A percentile compares a stretch with the other conserved stretches of the same genome.
These are phyloP conservation scores for Backusella australiensis DNA, from an alignment of 192 early-diverging fungal species.

Conservation along the genomic window DNA sequence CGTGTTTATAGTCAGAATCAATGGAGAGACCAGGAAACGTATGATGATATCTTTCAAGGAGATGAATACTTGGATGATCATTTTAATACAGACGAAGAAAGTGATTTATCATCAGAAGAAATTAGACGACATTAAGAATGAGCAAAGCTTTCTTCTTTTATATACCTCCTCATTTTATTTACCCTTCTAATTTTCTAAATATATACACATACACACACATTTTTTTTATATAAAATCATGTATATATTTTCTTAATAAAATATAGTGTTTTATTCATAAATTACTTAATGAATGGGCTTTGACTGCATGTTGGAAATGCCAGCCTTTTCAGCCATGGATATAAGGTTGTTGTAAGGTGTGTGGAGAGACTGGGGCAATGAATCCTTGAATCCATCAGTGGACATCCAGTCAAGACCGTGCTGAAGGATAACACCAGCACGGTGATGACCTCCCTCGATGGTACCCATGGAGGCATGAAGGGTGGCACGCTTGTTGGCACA, in stretches of 20 bases:
- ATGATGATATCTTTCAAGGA: constrained; percentile 21
- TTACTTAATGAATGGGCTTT: constrained; percentile 18
- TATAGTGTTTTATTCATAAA: not conserved
- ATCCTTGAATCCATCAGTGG: constrained; percentile 32
- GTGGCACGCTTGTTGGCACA: constrained; percentile 39
- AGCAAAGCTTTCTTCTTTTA: not conserved
- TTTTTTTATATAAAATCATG: not conserved
- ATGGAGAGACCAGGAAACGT: constrained; percentile 11
- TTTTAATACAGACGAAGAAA: constrained; percentile 15
- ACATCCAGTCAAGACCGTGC: constrained; percentile 51
- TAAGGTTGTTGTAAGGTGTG: constrained; percentile 36
- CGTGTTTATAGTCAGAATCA: not conserved
- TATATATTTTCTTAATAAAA: not conserved
- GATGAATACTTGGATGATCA: constrained; percentile 12
- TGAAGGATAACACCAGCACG: constrained; percentile 47
- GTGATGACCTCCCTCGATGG: constrained; percentile 42
- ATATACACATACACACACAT: not conserved
- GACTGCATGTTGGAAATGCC: constrained; percentile 23
- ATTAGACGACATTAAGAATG: not conserved
- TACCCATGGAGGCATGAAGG: constrained; percentile 49
- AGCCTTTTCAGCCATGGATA: constrained; percentile 30
- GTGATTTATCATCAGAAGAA: not conserved
- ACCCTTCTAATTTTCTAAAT: not conserved
- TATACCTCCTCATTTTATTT: not conserved
- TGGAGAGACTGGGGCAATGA: constrained; percentile 36